Conservation (phyloP, 306 rosid genomes). For the Trifolium pratense region DNA sequence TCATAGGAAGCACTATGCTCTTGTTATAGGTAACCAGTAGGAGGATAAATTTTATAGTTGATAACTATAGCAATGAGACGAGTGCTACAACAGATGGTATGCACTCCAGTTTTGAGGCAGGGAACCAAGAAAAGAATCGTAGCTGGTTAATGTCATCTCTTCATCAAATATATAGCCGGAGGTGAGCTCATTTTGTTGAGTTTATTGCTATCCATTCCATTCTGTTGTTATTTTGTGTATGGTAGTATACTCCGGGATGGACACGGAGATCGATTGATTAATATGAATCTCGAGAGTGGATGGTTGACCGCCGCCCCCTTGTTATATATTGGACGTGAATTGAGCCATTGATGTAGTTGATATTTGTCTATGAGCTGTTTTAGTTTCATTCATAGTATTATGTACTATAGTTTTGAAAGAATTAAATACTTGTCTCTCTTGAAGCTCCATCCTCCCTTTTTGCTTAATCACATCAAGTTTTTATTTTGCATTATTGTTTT, state of each 20-base stretch:
- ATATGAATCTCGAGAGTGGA: background rate
- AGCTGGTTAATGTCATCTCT: constrained; percentile 89
- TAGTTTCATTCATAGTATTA: constrained; percentile 4
- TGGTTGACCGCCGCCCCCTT: background rate
- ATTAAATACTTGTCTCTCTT: constrained; percentile 20
- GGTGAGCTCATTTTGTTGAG: constrained; percentile 54
- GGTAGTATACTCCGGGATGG: background rate
- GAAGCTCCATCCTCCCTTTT: constrained; percentile 14
- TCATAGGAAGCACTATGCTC: constrained; percentile 38
- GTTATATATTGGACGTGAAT: constrained; percentile 1
- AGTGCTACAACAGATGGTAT: constrained; percentile 49
- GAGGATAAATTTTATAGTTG: constrained; percentile 89
- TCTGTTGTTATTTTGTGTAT: constrained; percentile 19
- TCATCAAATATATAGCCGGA: constrained; percentile 90
- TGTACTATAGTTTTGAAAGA: constrained; percentile 10
- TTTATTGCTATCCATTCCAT: constrained; percentile 14
- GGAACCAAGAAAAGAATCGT: constrained; percentile 73
- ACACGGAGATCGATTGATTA: background rate
- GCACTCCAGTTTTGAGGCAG: constrained; percentile 51
- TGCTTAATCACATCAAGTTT: background rate
- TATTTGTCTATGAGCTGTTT: constrained; percentile 28
- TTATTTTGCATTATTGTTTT: constrained; percentile 19
- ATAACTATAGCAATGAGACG: constrained; percentile 60
- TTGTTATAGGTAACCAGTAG: constrained; percentile 73
- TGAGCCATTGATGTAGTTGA: constrained; percentile 25